Conservation (phyloP, 805 yeast species). For the Isabelozyma rhagii region DNA sequence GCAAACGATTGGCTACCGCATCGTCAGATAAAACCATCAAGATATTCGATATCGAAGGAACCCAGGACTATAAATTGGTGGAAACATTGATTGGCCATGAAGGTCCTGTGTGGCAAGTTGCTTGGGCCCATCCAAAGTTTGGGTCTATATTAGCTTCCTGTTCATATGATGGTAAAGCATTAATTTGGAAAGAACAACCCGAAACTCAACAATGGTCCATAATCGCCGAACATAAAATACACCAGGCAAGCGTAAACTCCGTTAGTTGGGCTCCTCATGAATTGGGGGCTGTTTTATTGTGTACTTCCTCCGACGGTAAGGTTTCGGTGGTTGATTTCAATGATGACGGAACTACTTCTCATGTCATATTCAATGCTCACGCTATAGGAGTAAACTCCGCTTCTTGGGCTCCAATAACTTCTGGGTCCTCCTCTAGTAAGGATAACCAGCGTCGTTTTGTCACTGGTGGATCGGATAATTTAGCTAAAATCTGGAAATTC, state of each 20-base stretch:
- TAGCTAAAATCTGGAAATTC: constrained; percentile 86
- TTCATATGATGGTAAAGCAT: constrained; percentile 91
- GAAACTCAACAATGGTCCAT: constrained; percentile 85
- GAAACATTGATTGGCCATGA: constrained; percentile 92
- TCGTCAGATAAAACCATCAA: constrained; percentile 95
- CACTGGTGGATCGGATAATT: constrained; percentile 93
- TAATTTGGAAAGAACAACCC: constrained; percentile 83
- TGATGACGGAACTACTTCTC: constrained; percentile 79
- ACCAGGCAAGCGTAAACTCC: constrained; percentile 91
- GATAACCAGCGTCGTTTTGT: constrained; percentile 68
- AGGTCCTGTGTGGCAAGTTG: constrained; percentile 98
- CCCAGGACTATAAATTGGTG: constrained; percentile 73
- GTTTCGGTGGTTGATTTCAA: constrained; percentile 88
- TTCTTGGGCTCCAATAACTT: constrained; percentile 80
- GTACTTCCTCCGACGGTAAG: constrained; percentile 91
- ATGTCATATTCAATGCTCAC: constrained; percentile 72
- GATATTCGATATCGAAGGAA: constrained; percentile 82
- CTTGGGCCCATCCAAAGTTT: constrained; percentile 99
- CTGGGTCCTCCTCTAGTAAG: constrained; percentile 19
- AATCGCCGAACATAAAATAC: constrained; percentile 82
- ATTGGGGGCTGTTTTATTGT: constrained; percentile 85
- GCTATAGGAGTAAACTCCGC: constrained; percentile 93
- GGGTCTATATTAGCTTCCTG: constrained; percentile 93
- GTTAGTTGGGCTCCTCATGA: constrained; percentile 98
- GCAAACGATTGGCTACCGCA: constrained; percentile 92